Evolutionary conservation across 2,329 filamentous ascomycete genomes (phyloP), one percentile per base, ranked within the genome.

Genomic region (Alternaria ethzedia): DNA sequence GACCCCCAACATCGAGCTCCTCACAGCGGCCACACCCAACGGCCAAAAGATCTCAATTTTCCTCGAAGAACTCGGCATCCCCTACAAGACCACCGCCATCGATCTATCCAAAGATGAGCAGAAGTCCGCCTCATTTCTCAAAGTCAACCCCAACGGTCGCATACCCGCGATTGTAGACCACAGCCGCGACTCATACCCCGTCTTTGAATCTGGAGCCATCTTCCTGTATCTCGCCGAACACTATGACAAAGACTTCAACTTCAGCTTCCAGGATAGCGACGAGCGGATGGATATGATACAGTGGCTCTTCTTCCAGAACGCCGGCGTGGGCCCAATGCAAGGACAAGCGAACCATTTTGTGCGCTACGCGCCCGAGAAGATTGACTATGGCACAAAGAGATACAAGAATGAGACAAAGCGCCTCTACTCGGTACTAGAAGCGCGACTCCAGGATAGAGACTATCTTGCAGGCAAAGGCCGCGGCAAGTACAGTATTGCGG

Each of bases 81-180:
- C 68, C 4, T 71, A 73, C 63, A 70, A 51, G 9, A 59, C 59
- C 8, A 72, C 63, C 0, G 7, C 65, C 3, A 88, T 95, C 73
- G 85, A 90, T 28, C 85, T 96, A 56, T 82, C 78, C 64, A 90
- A 90, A 69, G 90, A 92, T 74, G 85, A 84, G 41, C 92, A 95
- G 73, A 95, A 94, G 72, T 86, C 93, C 77, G 87, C 87, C 10
- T 94, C 90, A 90, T 97, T 94, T 81, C 86, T 96, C 30, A 87
- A 89, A 54, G 94, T 96, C 82, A 97, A 97, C 81, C 93, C 93
- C 65, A 97, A 97, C 78, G 93, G 93, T 68, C 90, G 93, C 71
- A 96, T 97, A 70, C 93, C 93, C 5, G 93, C 93, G 64, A 77
- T 97, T 54, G 93, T 91, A 8, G 93, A 96, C 81, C 68, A 73